A percentile compares a stretch with the other conserved stretches of the same genome.
Evolutionary conservation across 768 basidiomycete genomes (phyloP).

Genomic region (Psilocybe tampanensis): DNA sequence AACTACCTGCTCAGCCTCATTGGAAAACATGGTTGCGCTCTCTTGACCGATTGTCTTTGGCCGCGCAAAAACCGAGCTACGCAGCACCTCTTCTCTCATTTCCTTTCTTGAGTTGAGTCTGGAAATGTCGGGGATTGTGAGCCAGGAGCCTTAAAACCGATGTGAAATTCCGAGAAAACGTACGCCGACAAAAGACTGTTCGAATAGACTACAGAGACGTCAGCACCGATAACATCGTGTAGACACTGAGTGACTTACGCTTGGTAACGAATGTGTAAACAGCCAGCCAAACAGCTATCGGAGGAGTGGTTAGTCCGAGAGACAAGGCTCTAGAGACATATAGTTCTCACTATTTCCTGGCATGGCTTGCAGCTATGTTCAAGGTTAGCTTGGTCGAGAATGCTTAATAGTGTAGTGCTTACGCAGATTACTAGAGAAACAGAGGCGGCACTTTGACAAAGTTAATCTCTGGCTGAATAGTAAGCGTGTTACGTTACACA

Average conservation of each 20-base stretch:
- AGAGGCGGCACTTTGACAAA: constrained; percentile 12
- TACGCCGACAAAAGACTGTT: constrained; percentile 29
- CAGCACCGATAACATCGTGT: background rate
- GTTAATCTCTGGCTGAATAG: background rate
- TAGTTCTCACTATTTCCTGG: constrained; percentile 22
- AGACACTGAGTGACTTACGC: constrained; percentile 17
- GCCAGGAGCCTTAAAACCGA: background rate
- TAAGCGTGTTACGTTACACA: background rate
- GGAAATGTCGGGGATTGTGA: background rate
- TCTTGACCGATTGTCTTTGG: constrained; percentile 7
- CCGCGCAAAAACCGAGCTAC: constrained; percentile 2
- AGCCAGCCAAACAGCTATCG: constrained; percentile 32
- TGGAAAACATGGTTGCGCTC: constrained; percentile 1
- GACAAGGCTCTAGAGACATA: background rate
- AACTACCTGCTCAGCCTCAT: constrained; percentile 1
- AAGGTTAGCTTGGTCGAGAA: background rate
- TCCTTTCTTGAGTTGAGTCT: constrained; percentile 24
- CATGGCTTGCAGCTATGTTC: constrained; percentile 21
- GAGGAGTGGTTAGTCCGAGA: background rate
- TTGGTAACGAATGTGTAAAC: constrained; percentile 33
- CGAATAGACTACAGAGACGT: constrained; percentile 22
- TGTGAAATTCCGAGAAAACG: background rate
- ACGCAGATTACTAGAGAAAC: constrained; percentile 23
- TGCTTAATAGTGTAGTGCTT: constrained; percentile 1
- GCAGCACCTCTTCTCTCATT: constrained; percentile 17